These are phyloP conservation scores for Trypanosomatidae sp. DNA, from an alignment of 208 protist genomes.

Conservation along the genomic window DNA sequence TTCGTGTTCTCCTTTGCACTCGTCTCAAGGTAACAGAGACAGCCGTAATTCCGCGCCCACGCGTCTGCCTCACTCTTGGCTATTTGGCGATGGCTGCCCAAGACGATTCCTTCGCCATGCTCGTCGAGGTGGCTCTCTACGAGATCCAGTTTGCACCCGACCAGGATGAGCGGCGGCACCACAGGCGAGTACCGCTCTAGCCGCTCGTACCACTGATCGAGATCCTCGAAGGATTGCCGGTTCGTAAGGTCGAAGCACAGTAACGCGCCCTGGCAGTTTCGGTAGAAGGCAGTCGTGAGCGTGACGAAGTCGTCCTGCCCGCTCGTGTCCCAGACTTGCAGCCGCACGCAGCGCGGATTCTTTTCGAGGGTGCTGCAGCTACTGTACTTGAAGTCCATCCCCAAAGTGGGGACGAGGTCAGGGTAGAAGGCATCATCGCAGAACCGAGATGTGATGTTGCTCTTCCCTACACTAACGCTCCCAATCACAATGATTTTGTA, in stretches of 20 bases:
- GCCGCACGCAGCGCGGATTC: slow-evolving; percentile 62
- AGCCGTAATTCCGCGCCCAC: slow-evolving; percentile 72
- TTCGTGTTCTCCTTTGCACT: slow-evolving; percentile 92
- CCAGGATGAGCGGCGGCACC: slow-evolving; percentile 78
- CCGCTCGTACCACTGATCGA: slow-evolving; percentile 83
- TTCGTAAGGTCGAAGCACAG: slow-evolving; percentile 98
- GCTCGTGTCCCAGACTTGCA: slow-evolving; percentile 92
- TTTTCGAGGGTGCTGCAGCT: slow-evolving; percentile 75
- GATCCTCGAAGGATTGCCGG: slow-evolving; percentile 81
- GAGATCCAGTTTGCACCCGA: slow-evolving; percentile 87
- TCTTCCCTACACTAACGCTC: slow-evolving; percentile 91
- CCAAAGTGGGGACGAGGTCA: slow-evolving; percentile 81
- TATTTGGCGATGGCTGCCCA: slow-evolving; percentile 78
- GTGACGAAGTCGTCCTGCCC: slow-evolving; percentile 90
- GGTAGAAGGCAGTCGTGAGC: slow-evolving; percentile 92
- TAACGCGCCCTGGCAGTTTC: slow-evolving; percentile 90
- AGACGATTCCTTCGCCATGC: slow-evolving; percentile 56
- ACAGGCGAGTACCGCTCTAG: slow-evolving; percentile 58
- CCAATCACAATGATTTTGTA: slow-evolving; percentile 93
- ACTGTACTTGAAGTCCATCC: slow-evolving; percentile 90
- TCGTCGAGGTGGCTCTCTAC: slow-evolving; percentile 57
- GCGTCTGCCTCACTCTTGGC: slow-evolving; percentile 80
- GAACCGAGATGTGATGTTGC: slow-evolving; percentile 87
- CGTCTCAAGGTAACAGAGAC: slow-evolving; percentile 86
- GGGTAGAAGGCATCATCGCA: slow-evolving; percentile 85